These are phyloP conservation scores for Suillus discolor DNA, from an alignment of 768 basidiomycete genomes.

Conservation along the genomic window DNA sequence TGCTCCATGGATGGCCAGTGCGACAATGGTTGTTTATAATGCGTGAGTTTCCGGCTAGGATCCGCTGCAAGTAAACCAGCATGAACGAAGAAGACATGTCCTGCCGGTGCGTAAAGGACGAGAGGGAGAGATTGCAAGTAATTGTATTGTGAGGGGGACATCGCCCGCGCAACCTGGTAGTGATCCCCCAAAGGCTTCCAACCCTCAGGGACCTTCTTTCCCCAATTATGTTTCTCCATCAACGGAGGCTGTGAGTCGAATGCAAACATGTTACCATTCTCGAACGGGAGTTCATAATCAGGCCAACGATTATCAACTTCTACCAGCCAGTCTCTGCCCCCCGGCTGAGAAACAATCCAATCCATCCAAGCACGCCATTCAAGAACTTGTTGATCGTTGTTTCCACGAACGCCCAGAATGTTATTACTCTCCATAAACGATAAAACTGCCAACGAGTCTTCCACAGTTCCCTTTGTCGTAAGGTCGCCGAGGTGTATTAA, in stretches of 20 bases:
- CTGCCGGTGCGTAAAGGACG: slow-evolving; percentile 69
- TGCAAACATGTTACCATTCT: slow-evolving; percentile 30
- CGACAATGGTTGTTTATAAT: slow-evolving; percentile 71
- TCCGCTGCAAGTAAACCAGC: slow-evolving; percentile 81
- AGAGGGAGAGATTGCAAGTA: slow-evolving; percentile 81
- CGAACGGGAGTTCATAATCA: slow-evolving; percentile 18
- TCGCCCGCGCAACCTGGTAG: slow-evolving; percentile 69
- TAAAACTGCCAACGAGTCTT: slow-evolving; percentile 64
- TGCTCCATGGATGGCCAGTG: slow-evolving; percentile 48
- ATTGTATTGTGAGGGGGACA: slow-evolving; percentile 62
- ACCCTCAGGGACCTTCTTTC: slow-evolving; percentile 56
- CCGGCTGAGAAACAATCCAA: slow-evolving; percentile 60
- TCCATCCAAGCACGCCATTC: slow-evolving; percentile 89
- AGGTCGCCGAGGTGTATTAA: slow-evolving; percentile 88
- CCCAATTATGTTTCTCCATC: slow-evolving; percentile 45
- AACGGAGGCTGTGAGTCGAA: slow-evolving; percentile 34
- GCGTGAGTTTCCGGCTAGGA: slow-evolving; percentile 50
- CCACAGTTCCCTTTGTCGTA: slow-evolving; percentile 63
- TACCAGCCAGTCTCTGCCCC: slow-evolving; percentile 55
- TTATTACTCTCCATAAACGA: slow-evolving; percentile 63
- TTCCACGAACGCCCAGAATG: slow-evolving; percentile 85
- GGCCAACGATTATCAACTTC: slow-evolving; percentile 49
- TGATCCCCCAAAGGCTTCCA: slow-evolving; percentile 81
- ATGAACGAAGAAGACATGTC: slow-evolving; percentile 80
- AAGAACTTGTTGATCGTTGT: slow-evolving; percentile 90